phyloP scores from a whole-genome alignment of 108 stramenopile genomes.

The Parietichytrium sp. region DNA sequence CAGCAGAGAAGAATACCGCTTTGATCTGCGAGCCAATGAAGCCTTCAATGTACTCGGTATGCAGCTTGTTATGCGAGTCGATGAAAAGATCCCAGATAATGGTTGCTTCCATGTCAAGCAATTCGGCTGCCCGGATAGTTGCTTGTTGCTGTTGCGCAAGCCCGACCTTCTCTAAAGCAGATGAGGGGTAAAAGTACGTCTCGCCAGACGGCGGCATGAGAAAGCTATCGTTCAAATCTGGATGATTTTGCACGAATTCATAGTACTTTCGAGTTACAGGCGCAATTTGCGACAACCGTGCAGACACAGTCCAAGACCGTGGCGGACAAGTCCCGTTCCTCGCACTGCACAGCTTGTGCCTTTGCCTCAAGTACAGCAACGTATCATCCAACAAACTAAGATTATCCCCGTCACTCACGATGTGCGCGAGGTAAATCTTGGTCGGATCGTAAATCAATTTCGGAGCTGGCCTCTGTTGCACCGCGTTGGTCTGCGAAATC shows the following conservation, averaged over 20 bases:
- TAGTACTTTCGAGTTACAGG: not conserved
- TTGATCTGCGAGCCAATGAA: constrained; percentile 18
- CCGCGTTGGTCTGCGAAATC: not conserved
- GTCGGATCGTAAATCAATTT: not conserved
- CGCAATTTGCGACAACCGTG: not conserved
- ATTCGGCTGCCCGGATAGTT: not conserved
- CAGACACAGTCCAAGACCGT: constrained; percentile 26
- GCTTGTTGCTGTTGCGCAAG: not conserved
- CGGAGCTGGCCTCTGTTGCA: not conserved
- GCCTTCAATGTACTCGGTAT: not conserved
- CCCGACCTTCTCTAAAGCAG: not conserved
- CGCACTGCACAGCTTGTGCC: not conserved
- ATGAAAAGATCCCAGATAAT: constrained; percentile 28
- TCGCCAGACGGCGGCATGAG: not conserved
- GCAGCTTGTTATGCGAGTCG: not conserved
- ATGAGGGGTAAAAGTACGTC: not conserved
- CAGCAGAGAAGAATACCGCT: constrained; percentile 5
- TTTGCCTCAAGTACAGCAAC: not conserved
- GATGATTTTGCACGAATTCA: not conserved
- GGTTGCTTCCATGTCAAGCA: not conserved
- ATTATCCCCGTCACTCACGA: constrained; percentile 36
- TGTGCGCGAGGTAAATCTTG: constrained; percentile 1
- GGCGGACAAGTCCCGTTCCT: not conserved
- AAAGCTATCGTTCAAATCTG: constrained; percentile 11
- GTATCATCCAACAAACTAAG: not conserved